Conservation (phyloP, 768 basidiomycete species). For the Psilocybe tampanensis region DNA sequence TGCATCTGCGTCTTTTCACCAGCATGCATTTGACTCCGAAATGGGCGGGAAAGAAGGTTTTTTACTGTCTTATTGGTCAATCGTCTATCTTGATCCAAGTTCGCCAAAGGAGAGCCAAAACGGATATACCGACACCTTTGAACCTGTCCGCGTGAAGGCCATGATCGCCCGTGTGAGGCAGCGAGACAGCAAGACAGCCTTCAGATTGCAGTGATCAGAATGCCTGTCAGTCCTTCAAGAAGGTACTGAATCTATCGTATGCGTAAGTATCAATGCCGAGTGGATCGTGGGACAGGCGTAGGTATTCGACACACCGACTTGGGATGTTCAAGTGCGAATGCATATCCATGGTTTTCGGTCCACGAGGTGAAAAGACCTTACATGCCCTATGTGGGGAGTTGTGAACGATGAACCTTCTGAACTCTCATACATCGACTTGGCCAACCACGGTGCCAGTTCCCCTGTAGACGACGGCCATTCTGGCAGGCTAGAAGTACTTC, state of each 20-base stretch:
- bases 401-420: too few relatives aligned
- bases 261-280: neutral
- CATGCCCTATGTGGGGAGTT: too few relatives aligned
- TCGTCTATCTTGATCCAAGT: neutral
- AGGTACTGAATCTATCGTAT: neutral
- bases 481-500: too few relatives aligned
- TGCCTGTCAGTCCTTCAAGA: neutral
- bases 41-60: neutral
- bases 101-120: neutral
- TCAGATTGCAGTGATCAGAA: neutral
- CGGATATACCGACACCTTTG: constrained; percentile 12
- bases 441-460: too few relatives aligned
- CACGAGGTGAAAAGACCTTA: too few relatives aligned
- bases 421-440: too few relatives aligned
- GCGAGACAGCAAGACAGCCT: neutral
- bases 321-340: too few relatives aligned
- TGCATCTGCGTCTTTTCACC: neutral
- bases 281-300: neutral
- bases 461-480: too few relatives aligned
- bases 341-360: too few relatives aligned
- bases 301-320: too few relatives aligned
- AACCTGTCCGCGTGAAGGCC: constrained; percentile 8
- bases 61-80: neutral
- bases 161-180: constrained; percentile 13
- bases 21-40: neutral